phyloP scores from a whole-genome alignment of 352 stramenopile genomes.

The Pythium monospermum region DNA sequence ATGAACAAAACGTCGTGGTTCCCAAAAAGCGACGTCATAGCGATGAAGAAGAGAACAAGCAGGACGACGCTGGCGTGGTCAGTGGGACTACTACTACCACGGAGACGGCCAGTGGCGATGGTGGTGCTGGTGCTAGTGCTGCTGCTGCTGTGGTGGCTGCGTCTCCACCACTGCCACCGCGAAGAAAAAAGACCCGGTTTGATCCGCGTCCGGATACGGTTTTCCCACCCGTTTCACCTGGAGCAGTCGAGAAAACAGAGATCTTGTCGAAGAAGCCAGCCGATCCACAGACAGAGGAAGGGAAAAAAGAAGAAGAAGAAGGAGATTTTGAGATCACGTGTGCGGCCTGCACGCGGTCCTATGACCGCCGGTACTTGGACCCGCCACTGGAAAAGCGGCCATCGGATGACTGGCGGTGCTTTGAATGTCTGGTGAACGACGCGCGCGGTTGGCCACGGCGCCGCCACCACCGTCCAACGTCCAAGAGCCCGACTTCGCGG shows the following conservation, averaged over 20 bases:
- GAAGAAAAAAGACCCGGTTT: no score
- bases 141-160: no score
- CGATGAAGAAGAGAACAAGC: constrained; percentile 6
- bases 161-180: no score
- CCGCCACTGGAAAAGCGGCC: constrained; percentile 72
- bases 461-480: constrained; percentile 24
- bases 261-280: background rate
- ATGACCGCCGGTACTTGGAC: constrained; percentile 83
- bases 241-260: background rate
- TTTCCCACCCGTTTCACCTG: no score
- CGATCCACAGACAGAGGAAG: background rate
- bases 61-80: background rate
- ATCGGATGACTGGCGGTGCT: constrained; percentile 77
- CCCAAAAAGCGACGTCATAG: constrained; percentile 16
- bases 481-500: constrained; percentile 21
- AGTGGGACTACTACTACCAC: background rate
- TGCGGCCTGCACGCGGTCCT: constrained; percentile 68
- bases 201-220: no score
- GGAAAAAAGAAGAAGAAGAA: constrained; percentile 18
- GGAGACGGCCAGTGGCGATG: no score
- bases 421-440: constrained; percentile 87
- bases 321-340: constrained; percentile 78
- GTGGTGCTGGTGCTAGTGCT: no score
- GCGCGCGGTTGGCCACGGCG: constrained; percentile 71
- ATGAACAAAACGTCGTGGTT: no score